Evolutionary conservation across 2,329 filamentous ascomycete species (phyloP).

Genomic region (Blastomyces gilchristii): DNA sequence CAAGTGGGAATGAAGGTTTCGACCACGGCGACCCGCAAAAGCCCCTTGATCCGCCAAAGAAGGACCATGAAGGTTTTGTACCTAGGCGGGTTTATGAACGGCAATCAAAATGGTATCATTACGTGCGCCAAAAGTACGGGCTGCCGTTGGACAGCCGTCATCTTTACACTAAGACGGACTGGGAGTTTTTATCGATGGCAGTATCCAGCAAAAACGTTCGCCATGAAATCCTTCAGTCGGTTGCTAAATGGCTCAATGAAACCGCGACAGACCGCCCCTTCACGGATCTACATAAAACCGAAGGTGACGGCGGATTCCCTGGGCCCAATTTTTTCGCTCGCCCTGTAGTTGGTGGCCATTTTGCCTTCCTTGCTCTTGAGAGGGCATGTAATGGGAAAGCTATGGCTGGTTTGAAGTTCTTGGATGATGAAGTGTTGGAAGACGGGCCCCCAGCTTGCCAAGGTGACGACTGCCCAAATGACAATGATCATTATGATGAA

Average conservation of each 20-base stretch:
- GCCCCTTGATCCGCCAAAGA: slow-evolving; percentile 13
- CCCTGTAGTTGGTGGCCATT: slow-evolving; percentile 77
- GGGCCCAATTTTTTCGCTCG: slow-evolving; percentile 67
- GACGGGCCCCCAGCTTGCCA: slow-evolving; percentile 1
- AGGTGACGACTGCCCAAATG: slow-evolving; percentile 3
- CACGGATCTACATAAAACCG: slow-evolving; percentile 73
- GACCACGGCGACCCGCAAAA: slow-evolving; percentile 17
- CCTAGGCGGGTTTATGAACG: slow-evolving; percentile 65
- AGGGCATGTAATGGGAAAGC: slow-evolving; percentile 65
- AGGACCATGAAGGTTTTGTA: slow-evolving; percentile 46
- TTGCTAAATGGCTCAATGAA: slow-evolving; percentile 76
- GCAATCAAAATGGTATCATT: slow-evolving; percentile 71
- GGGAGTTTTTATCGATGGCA: slow-evolving; percentile 81
- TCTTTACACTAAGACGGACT: slow-evolving; percentile 79
- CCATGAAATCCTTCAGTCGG: slow-evolving; percentile 59
- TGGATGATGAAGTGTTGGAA: slow-evolving; percentile 18
- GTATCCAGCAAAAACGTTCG: slow-evolving; percentile 60
- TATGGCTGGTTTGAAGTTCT: slow-evolving; percentile 45
- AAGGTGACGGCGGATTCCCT: slow-evolving; percentile 64
- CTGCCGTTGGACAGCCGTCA: slow-evolving; percentile 73
- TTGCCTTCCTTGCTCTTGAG: slow-evolving; percentile 72
- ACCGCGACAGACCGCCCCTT: slow-evolving; percentile 66
- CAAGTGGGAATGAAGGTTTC: slow-evolving; percentile 11
- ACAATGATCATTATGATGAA: background rate
- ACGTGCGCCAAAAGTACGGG: slow-evolving; percentile 70